Conservation (phyloP, 2,329 filamentous ascomycete species). For the Trichophyton verrucosum region DNA sequence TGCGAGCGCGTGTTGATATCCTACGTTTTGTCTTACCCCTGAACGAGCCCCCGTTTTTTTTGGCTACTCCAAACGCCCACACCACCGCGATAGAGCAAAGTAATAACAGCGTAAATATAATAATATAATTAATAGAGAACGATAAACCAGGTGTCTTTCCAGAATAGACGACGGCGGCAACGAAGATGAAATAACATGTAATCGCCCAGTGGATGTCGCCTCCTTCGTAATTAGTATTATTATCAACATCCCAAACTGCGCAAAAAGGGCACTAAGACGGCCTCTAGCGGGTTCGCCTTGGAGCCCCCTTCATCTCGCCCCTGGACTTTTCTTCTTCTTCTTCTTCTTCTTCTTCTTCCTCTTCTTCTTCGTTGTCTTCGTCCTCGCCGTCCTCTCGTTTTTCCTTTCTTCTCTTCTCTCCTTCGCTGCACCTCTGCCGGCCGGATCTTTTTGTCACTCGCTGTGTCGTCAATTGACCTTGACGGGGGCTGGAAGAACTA, state of each 20-base stretch:
- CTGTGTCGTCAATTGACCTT: not conserved
- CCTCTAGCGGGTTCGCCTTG: not conserved
- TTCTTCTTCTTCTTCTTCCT: not conserved
- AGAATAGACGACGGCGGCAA: not conserved
- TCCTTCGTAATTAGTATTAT: not conserved
- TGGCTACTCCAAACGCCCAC: not conserved
- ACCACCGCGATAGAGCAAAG: not conserved
- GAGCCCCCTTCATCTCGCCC: conserved; percentile 1
- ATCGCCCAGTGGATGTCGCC: not conserved
- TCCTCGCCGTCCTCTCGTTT: not conserved
- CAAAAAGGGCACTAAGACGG: not conserved
- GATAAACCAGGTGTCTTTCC: no score
- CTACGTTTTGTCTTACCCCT: not conserved
- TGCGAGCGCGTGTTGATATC: not conserved
- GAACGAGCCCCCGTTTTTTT: not conserved
- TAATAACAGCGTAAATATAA: not conserved
- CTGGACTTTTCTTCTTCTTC: not conserved
- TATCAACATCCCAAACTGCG: no score
- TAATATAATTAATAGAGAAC: no score
- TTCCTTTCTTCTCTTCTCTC: not conserved
- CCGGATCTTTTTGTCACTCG: not conserved
- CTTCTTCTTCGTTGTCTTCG: not conserved
- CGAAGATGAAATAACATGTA: not conserved
- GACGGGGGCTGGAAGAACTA: not conserved
- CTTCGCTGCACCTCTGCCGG: not conserved